phyloP scores from a whole-genome alignment of 2,329 filamentous ascomycete species.

The Ophiostoma quercus region DNA sequence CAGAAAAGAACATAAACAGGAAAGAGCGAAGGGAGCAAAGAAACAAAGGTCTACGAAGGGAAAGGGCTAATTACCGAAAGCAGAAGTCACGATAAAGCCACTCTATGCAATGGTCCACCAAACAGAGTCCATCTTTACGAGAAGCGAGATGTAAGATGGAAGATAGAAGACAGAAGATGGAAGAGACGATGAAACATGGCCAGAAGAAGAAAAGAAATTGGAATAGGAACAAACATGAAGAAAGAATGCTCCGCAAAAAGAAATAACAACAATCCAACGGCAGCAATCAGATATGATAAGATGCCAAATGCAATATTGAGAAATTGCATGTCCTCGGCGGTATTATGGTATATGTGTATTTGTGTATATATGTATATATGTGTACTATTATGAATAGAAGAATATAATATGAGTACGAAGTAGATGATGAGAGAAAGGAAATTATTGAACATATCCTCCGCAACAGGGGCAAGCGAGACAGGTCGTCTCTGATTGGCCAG shows the following conservation, averaged over 20 bases:
- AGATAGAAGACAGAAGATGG: neutral
- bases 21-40: neutral
- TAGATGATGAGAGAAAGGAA: neutral
- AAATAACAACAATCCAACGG: neutral
- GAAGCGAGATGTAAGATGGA: neutral
- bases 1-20: neutral
- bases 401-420: too few species aligned
- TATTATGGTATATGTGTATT: neutral
- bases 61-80: neutral
- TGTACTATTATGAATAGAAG: too few species aligned
- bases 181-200: neutral
- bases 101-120: neutral
- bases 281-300: neutral
- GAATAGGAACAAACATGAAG: neutral
- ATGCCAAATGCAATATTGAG: neutral
- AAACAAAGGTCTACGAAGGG: neutral
- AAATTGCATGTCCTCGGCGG: neutral
- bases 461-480: constrained; percentile 34
- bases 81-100: neutral
- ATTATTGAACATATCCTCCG: neutral
- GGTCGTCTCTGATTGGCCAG: constrained; percentile 35
- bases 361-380: too few species aligned
- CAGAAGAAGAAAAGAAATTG: neutral
- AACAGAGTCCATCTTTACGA: neutral
- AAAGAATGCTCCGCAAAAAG: neutral